These are phyloP conservation scores for Aphanocladium album DNA, from an alignment of 2,329 filamentous ascomycete genomes.

Conservation along the genomic window DNA sequence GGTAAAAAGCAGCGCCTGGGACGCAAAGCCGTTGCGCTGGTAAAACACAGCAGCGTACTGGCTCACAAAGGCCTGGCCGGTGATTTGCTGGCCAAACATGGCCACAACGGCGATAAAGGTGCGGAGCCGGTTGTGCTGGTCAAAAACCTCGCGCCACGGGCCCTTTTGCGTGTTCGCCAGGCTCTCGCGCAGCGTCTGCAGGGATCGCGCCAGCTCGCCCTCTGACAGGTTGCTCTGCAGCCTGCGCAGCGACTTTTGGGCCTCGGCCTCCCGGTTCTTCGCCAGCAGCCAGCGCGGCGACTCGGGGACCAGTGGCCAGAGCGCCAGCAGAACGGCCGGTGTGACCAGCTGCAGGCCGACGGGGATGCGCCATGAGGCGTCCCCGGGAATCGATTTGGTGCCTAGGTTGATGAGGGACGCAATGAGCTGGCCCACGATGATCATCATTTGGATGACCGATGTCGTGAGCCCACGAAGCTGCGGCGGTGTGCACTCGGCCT, in stretches of 20 bases:
- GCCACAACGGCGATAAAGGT: constrained; percentile 23
- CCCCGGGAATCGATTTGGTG: constrained; percentile 20
- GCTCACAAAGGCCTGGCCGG: constrained; percentile 25
- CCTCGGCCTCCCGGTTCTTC: constrained; percentile 29
- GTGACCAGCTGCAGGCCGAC: constrained; percentile 40
- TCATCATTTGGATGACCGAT: constrained; percentile 25
- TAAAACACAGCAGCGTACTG: constrained; percentile 27
- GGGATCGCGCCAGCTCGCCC: constrained; percentile 19
- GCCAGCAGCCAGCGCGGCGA: constrained; percentile 41
- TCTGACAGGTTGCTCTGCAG: constrained; percentile 26
- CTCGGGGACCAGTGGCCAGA: constrained; percentile 36
- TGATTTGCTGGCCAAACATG: constrained; percentile 29
- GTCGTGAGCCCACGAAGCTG: constrained; percentile 23
- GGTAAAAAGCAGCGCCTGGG: constrained; percentile 21
- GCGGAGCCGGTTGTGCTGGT: constrained; percentile 17
- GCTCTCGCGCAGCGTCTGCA: constrained; percentile 17
- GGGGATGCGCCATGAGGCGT: constrained; percentile 36
- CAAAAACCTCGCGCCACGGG: constrained; percentile 20
- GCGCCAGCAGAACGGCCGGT: constrained; percentile 30
- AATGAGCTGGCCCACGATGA: constrained; percentile 22
- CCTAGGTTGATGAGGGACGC: constrained; percentile 23
- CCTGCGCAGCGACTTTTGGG: constrained; percentile 25
- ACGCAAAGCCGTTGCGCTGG: constrained; percentile 21
- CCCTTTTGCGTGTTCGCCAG: constrained; percentile 18
- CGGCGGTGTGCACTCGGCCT: constrained; percentile 22